Evolutionary conservation across 352 stramenopile species (phyloP), one percentile per base, ranked within the genome.

Genomic region (Aphanomyces stellatus): DNA sequence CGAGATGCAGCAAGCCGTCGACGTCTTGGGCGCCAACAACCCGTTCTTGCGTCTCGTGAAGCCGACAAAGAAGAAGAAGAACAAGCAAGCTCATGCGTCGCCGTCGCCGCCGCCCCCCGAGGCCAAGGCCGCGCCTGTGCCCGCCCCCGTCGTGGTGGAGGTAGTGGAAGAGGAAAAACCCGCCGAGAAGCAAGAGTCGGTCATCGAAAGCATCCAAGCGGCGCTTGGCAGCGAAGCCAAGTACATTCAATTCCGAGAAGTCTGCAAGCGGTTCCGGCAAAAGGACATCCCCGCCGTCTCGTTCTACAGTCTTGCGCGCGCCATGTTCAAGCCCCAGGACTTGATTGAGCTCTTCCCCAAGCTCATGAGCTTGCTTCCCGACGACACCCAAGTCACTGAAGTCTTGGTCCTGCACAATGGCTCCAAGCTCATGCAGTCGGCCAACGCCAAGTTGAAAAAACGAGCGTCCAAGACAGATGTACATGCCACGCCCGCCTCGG

Each of bases 201-300:
- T 92, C 10, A 80, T 92, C 53, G 76, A 92, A 22, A 84, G 88
- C 71, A 88, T 94, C 41, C 78, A 82, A 15, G 81, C 91, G 48
- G 74, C 82, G 10, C 74, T 94, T 2, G 86, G 86, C 34, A 90
- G 76, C 46, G 82, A 88, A 49, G 82, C 81, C 24, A 92, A 91
- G 71, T 94, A 92, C 64, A 83, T 92, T 46, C 78, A 90, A 2
- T 92, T 94, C 51, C 80, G 86, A 0, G 78, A 91, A 66, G 74
- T 79, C 28, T 94, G 86, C 70, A 87, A 83, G 62, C 72, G 80
- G 24, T 94, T 88, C 61, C 84, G 83, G 3, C 30, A 80, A 19
- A 76, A 71, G 0, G 77, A 90, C 30, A 67, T 69, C 22, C 79
- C 88, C 35, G 59, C 88, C n/a, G 74, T 82, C 4, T 73, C 75